These are phyloP conservation scores for Ustilago loliicola DNA, from an alignment of 1,284 basidiomycete genomes.

Conservation along the genomic window DNA sequence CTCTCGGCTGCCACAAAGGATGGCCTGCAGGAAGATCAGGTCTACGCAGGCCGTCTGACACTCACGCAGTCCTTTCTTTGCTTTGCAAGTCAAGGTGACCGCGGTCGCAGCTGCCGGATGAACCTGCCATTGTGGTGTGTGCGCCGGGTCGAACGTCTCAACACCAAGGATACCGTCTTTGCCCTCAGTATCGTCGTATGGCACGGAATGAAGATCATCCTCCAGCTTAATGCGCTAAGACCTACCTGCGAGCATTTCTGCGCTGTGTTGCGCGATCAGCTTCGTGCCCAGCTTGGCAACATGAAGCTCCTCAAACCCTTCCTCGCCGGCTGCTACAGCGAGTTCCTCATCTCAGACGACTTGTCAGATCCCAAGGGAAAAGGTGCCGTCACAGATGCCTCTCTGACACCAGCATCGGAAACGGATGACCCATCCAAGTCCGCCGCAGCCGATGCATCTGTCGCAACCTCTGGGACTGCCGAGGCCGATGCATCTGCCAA, in stretches of 20 bases:
- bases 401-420: constrained; percentile 30
- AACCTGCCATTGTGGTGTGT: constrained; percentile 93
- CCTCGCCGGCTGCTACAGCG: constrained; percentile 92
- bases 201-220: constrained; percentile 94
- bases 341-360: constrained; percentile 78
- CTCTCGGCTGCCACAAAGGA: constrained; percentile 57
- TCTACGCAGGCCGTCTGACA: constrained; percentile 80
- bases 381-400: constrained; percentile 28
- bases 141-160: constrained; percentile 86
- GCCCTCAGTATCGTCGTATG: constrained; percentile 93
- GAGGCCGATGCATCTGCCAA: constrained; percentile 18
- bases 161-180: constrained; percentile 80
- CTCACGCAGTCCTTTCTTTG: constrained; percentile 90
- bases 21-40: constrained; percentile 63
- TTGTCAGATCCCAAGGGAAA: constrained; percentile 72
- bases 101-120: constrained; percentile 83
- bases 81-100: constrained; percentile 90
- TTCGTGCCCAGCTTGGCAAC: constrained; percentile 80
- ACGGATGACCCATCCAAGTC: constrained; percentile 14
- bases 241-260: constrained; percentile 97
- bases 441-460: constrained; percentile 8
- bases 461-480: constrained; percentile 21
- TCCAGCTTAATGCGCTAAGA: constrained; percentile 94
- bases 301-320: constrained; percentile 96
- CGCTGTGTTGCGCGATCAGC: constrained; percentile 84